Evolutionary conservation across 768 basidiomycete species (phyloP), one percentile per base, ranked within the genome.

Genomic region (Xerocomellus dryophilus): DNA sequence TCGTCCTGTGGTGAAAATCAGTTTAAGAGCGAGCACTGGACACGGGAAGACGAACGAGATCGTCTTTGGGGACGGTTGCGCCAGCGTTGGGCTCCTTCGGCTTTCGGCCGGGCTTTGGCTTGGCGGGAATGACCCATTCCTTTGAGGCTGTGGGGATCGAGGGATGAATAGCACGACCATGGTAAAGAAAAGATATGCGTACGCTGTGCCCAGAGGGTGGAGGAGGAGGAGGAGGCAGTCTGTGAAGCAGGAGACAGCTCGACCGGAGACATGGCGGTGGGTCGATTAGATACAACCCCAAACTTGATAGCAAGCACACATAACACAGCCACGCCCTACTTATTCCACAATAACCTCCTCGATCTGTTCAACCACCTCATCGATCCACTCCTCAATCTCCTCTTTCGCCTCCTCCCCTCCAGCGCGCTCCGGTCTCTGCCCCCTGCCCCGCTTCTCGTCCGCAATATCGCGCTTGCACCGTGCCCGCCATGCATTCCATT

Each of bases 401-500:
- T 94, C 92, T 69, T 89, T 89, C 56, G 78, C 84, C 61, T 79
- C 78, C 53, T 80, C 78, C 47, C 80, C 78, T 7, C 73, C 73
- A 54, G 63, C 68, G 25, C 49, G 62, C 18, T 71, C 66, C 7
- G 20, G 45, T 44, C 67, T 72, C 58, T 71, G 68, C 25, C 69
- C 70, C 61, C 68, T 75, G 50, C 73, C 71, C 14, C 73, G 70
- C 50, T 73, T 76, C 56, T 82, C 82, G 48, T 84, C 85, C 34
- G 77, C 79, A 51, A 86, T 51, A 61, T 90, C 84, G 58, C 80
- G 81, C 68, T 80, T 84, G 61, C 86, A 85, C 58, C 83, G 79
- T 21, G 76, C 63, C 47, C 96, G 83, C 97, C 97, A 98, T 40
- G 96, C 92, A 73, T 99, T 97, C 97, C 97, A 99, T 74, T 99